Evolutionary conservation across 169 alveolate species (phyloP).

Genomic region (Eimeria acervulina): DNA sequence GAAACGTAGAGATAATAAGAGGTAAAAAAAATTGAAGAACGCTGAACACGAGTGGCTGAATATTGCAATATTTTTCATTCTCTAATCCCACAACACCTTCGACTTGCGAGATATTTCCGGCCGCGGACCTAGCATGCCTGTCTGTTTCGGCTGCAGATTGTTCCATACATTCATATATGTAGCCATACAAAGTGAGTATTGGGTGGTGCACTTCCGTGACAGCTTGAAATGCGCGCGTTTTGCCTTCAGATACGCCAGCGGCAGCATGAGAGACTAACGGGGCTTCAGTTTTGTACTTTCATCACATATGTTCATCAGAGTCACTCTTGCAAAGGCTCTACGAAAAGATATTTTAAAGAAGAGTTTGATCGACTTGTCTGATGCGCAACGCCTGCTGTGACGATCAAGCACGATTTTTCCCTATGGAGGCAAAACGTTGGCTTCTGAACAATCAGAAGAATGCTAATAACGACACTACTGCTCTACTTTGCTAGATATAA

Average conservation of each 20-base stretch:
- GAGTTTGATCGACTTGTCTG: too few relatives aligned
- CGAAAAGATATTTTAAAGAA: background rate
- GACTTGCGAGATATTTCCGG: background rate
- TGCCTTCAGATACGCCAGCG: background rate
- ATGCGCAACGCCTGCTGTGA: background rate
- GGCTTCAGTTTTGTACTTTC: background rate
- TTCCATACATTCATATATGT: too few relatives aligned
- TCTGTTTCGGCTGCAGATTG: too few relatives aligned
- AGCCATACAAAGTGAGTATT: background rate
- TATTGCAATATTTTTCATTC: background rate
- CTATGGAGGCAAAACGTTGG: background rate
- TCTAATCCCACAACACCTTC: too few relatives aligned
- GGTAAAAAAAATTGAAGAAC: background rate
- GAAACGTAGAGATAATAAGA: background rate
- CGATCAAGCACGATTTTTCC: background rate
- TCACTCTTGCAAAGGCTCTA: background rate
- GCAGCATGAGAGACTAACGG: background rate
- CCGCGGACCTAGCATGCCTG: background rate
- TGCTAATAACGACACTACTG: background rate
- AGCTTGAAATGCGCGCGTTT: background rate
- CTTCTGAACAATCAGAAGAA: background rate
- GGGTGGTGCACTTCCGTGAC: too few relatives aligned
- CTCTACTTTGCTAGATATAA: background rate
- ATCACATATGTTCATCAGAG: background rate
- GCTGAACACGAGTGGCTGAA: background rate